Base-by-base conservation (phyloP, 306 rosid genomes). In the Casuarina cunninghamiana region DNA sequence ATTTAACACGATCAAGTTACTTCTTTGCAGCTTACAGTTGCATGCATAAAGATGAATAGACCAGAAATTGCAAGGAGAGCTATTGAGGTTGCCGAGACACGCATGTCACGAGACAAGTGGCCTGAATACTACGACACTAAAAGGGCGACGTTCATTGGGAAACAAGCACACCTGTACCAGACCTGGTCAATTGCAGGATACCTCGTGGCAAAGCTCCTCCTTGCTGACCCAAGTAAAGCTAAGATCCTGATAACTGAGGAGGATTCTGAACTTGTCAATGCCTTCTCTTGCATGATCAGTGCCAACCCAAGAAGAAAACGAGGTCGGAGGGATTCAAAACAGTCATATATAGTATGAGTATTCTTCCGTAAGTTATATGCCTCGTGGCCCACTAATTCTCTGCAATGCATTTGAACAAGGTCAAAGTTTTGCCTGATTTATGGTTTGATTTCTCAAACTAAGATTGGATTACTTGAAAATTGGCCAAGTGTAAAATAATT, bases 131-230 rank as follows among this genome's bases (percentile, higher is more conserved):
- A 89, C 37, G 96, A 93, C 82, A 90, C 96, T 1, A 90, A 82
- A 71, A 90, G 81, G 80, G 88, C 84, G 45, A 84, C 87, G 76
- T 83, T 93, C 55, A 85, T 93, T 6, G 97, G 97, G 21, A 93
- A 93, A 82, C 96, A 93, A 81, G 73, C 97, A 13, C 91, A 11
- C 69, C 80, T 93, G 26, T 89, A 45, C 53, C 97, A 89, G 72
- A 91, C 97, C 21, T 93, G 96, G 97, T 89, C 97, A 7, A 89
- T 91, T 61, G 93, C 93, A 13, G 97, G 97, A 74, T 89, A 85
- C 87, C 94, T 91, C 37, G 93, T 89, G 66, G 82, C 91, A 11
- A 93, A 91, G 81, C 75, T 85, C 78, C 87, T 93, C 60, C 90
- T 91, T 6, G 88, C 89, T 15, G 90, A 93, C 41, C 94, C 96